Evolutionary conservation across 2,329 filamentous ascomycete genomes (phyloP), one percentile per base, ranked within the genome.

Genomic region (Dendrostoma leiphaemia): DNA sequence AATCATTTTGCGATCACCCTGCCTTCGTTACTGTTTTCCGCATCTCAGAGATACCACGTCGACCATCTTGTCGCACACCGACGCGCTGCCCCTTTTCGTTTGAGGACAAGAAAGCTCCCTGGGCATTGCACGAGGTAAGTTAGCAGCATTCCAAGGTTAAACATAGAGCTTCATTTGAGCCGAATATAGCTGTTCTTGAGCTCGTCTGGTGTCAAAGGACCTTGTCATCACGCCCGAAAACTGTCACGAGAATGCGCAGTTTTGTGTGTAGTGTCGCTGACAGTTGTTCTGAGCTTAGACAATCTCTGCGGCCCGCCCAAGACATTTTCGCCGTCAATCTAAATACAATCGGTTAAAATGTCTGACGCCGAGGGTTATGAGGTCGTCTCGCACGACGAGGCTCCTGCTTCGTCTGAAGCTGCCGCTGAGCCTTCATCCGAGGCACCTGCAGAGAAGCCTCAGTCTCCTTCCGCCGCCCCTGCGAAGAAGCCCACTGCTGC

Each of bases 321-420:
- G 23, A 15, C 43, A 40, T 23, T 31, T 12, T 45, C 40, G n/a
- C 13, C 32, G n/a, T 34, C 28, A 21, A 40, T 9, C 35, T 38
- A 21, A 31, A 19, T 35, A 26, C 23, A 35, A 24, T 13, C 28
- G 49, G 43, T 47, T 43, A 63, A 45, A 58, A 71, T 71, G 69
- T 67, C 69, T 48, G 68, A 71, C 57, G 60, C 58, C 61, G 68
- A 68, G 37, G 63, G 51, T 41, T 59, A 63, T 57, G 64, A 69
- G 46, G 62, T 63, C 44, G 65, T 65, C 53, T 60, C 64, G 58
- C 63, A 63, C 54, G 58, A 59, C 40, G 65, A 66, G 24, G 41
- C 21, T 26, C 23, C 41, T 23, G 24, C 41, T 45, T n/a, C 15
- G 13, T 6, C 6, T 15, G 37, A 62, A 13, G 38, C 56, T 10